A percentile compares a stretch with the other conserved stretches of the same genome.
Conservation (phyloP, 768 basidiomycete genomes). For the Pisolithus marmoratus region DNA sequence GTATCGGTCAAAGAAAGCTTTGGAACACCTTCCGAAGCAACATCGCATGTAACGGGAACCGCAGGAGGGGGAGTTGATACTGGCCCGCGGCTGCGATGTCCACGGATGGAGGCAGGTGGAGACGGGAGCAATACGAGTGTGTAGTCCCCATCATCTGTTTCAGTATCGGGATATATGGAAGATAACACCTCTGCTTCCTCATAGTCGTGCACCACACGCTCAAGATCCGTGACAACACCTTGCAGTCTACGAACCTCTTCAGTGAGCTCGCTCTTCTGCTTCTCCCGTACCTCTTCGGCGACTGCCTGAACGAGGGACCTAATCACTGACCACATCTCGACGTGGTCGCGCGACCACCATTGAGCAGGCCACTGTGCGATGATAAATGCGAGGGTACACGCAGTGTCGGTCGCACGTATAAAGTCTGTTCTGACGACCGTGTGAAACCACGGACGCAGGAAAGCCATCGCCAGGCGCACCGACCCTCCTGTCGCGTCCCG, state of each 20-base stretch:
- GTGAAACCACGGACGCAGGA: constrained; percentile 70
- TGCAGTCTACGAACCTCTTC: constrained; percentile 46
- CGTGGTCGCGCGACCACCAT: constrained; percentile 62
- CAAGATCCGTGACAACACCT: constrained; percentile 45
- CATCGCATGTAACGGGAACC: constrained; percentile 3
- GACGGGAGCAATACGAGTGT: constrained; percentile 13
- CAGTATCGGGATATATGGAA: constrained; percentile 13
- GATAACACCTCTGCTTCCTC: constrained; percentile 27
- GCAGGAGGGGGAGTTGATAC: neutral
- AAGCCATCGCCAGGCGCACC: constrained; percentile 59
- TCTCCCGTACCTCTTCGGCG: constrained; percentile 59
- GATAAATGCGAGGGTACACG: constrained; percentile 39
- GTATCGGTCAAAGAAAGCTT: neutral
- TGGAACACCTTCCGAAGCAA: neutral
- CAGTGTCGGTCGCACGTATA: constrained; percentile 31
- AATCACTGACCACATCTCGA: constrained; percentile 56
- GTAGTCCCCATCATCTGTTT: constrained; percentile 8
- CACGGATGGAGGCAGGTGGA: constrained; percentile 10
- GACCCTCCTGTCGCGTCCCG: constrained; percentile 64
- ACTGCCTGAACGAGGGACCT: constrained; percentile 54
- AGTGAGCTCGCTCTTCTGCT: constrained; percentile 34
- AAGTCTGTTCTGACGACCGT: constrained; percentile 37
- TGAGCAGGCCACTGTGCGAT: constrained; percentile 65
- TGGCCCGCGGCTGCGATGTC: constrained; percentile 8
- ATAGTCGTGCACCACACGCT: constrained; percentile 39